Evolutionary conservation across 306 rosid genomes (phyloP), one percentile per base, ranked within the genome.

Genomic region (Alnus rubra): DNA sequence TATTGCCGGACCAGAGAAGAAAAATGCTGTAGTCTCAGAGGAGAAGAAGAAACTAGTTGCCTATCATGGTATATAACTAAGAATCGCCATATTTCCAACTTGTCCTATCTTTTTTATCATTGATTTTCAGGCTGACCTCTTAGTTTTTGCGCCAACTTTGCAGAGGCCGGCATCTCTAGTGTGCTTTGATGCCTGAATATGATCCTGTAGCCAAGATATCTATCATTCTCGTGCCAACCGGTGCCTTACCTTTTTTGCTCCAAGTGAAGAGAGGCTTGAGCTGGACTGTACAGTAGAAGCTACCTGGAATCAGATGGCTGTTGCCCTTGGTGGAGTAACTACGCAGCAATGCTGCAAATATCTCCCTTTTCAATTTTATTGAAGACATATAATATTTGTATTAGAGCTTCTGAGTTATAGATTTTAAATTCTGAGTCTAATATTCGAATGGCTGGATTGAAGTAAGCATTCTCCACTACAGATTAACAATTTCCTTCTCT

Each of bases 231-330:
- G 99, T 74, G 92, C 76, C 92, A 89, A 81, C 92, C 0, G 92
- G 92, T 74, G 92, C 44, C 89, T 89, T 53, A 89, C 92, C 74
- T 89, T 89, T 74, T 89, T 89, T 39, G 89, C 92, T 54, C 92
- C 90, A 51, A 89, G 92, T 70, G 92, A 89, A 79, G 92, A 89
- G 87, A 84, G 92, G 84, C 92, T 89, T 0, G 92, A 89, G 80
- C 90, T 70, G 92, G 92, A 56, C 74, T 95, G 76, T 95, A 95
- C 88, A 95, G 99, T 74, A 90, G 99, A 91, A 95, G 99, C 89
- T 95, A 95, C 97, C 81, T 95, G 83, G 99, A 95, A 95, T 83
- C 99, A 95, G 83, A 95, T 95, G 99, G 99, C 98, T 55, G 99
- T 95, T 82, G 99, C 99, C 62, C 93, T 95, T 4, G 92, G 92